A percentile compares a stretch with the other conserved stretches of the same genome.
Evolutionary conservation across 805 yeast species (phyloP).

Genomic region (Candida argentea): DNA sequence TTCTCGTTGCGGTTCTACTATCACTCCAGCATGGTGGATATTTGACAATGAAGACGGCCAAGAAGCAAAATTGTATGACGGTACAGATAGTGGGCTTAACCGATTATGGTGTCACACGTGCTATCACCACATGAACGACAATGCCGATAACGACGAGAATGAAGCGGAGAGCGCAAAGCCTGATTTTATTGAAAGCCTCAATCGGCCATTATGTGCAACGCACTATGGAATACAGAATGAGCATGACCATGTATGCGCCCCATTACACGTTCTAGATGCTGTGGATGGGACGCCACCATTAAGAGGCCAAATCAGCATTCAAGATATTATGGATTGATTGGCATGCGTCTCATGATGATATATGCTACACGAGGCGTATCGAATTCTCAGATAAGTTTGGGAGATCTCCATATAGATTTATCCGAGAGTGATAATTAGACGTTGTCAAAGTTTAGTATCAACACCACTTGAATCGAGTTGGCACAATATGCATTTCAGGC

Average conservation of each 20-base stretch:
- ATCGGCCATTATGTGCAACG: slow-evolving; percentile 21
- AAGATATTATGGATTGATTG: slow-evolving; percentile 1
- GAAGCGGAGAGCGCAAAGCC: slow-evolving; percentile 9
- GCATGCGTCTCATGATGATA: slow-evolving; percentile 9
- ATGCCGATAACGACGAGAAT: slow-evolving; percentile 3
- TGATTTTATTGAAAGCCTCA: slow-evolving; percentile 13
- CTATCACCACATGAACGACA: slow-evolving; percentile 12
- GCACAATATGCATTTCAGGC: no score
- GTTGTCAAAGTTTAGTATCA: no score
- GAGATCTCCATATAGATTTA: no score
- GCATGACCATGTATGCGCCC: no score
- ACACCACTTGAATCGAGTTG: no score
- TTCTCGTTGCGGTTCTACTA: slow-evolving; percentile 11
- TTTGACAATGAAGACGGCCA: slow-evolving; percentile 1
- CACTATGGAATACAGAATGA: slow-evolving; percentile 20
- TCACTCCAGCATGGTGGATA: slow-evolving; percentile 32
- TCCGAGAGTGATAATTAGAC: no score
- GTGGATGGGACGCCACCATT: background rate
- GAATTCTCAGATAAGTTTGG: no score
- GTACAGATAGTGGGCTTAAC: slow-evolving; percentile 1
- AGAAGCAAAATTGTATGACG: slow-evolving; percentile 1
- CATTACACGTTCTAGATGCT: background rate
- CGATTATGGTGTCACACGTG: slow-evolving; percentile 33
- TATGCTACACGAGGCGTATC: no score
- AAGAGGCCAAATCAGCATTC: background rate